Conservation (phyloP, 2,329 filamentous ascomycete species). For the Alternaria metachromatica region DNA sequence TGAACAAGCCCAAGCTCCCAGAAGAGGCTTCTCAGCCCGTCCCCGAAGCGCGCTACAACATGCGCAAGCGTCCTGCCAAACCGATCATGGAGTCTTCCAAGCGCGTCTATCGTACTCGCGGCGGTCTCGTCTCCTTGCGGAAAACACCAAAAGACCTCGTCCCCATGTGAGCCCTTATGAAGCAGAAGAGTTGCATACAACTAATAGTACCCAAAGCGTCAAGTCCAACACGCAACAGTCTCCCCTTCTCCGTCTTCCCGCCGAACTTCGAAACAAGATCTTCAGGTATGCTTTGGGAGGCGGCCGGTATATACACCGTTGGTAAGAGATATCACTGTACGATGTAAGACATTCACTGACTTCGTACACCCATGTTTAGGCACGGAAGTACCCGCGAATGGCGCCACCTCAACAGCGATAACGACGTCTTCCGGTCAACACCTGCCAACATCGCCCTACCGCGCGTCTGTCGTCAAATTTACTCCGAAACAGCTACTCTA, state of each 20-base stretch:
- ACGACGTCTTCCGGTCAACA: background rate
- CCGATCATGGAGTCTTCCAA: background rate
- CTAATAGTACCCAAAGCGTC: background rate
- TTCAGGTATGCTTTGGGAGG: background rate
- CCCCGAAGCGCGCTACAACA: background rate
- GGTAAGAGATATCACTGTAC: background rate
- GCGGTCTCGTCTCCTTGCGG: background rate
- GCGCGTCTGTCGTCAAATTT: background rate
- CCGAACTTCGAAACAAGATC: background rate
- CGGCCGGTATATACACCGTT: too few species aligned
- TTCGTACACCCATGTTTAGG: background rate
- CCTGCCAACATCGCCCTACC: background rate
- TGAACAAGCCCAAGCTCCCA: background rate
- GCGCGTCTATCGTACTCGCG: background rate
- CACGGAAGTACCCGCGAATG: background rate
- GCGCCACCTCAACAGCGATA: background rate
- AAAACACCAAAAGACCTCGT: background rate
- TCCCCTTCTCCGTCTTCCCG: background rate
- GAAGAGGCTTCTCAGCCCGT: too few species aligned
- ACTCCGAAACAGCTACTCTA: background rate
- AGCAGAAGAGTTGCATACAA: background rate
- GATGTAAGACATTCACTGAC: background rate
- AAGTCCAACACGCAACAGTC: background rate
- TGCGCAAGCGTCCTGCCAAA: background rate
- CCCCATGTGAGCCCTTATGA: background rate